Base-by-base conservation (phyloP, 1,284 basidiomycete species). In the Cerioporus squamosus region DNA sequence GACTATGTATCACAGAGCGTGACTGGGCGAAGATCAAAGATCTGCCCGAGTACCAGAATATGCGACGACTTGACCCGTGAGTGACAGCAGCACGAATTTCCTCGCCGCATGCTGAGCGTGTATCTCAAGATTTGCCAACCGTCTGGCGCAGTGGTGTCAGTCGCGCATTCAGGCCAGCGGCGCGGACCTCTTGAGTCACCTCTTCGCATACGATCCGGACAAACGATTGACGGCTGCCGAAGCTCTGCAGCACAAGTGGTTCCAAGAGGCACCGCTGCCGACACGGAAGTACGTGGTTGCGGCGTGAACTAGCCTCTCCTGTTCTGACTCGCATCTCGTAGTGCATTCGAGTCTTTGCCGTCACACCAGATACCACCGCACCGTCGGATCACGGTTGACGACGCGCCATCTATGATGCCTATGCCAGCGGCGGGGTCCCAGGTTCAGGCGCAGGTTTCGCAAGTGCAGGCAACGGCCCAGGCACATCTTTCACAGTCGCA, bases 191-290 rank as follows among this genome's bases (percentile, higher is more conserved):
- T 85, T 98, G n/a, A 83, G 83, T 7, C 80, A 84, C 61, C 80
- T 97, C 38, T 95, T 98, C 70, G 84, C 87, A 23, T 99, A 96
- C 76, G 95, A 98, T 74, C 97, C 97, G 0, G 89, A 91, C 62
- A 86, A 83, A 64, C 83, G 97, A 15, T 81, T 98, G 39, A 94
- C 91, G 0, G 94, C 95, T 0, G 83, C 85, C 62, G 86, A 93
- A 62, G 90, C 94, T 0, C 76, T 99, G 1, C 79, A 80, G 15
- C 96, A 98, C 72, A 81, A 80, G 66, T 93, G 91, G 91, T 93
- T 93, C 69, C 78, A 83, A 39, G 89, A 92, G 70, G 90, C 91
- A 2, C 90, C 90, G 8, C 77, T 78, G 31, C 91, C 91, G 1
- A 91, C 87, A 9, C 78, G 78, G 66, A 92, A 93, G 90, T 92